phyloP scores from a whole-genome alignment of 768 basidiomycete genomes.

The Tulasnella sp. region DNA sequence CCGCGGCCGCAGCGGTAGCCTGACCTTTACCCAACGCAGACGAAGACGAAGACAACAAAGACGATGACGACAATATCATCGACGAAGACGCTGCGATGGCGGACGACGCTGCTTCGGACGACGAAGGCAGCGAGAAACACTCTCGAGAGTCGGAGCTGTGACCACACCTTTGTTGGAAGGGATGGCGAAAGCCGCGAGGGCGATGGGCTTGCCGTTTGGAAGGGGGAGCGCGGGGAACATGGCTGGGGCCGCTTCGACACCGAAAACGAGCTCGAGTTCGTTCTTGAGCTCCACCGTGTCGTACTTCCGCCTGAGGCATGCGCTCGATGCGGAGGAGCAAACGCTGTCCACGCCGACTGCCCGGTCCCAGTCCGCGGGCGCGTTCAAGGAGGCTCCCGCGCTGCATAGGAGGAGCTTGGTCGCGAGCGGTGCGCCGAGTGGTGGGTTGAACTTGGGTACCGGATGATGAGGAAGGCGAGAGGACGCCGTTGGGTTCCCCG shows the following conservation, averaged over 20 bases:
- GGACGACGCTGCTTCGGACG: not conserved
- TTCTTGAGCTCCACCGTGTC: not conserved
- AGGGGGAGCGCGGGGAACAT: not conserved
- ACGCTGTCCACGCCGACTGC: not conserved
- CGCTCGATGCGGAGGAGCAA: not conserved
- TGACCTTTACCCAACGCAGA: not conserved
- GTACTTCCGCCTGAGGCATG: not conserved
- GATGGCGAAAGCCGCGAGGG: not conserved
- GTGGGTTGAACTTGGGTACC: not conserved
- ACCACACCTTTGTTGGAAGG: not conserved
- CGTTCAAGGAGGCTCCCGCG: not conserved
- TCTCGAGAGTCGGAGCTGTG: not conserved
- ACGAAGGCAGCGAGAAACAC: not conserved
- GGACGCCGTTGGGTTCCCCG: too few species aligned
- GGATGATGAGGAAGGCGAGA: not conserved
- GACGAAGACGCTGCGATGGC: not conserved
- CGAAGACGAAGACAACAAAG: not conserved
- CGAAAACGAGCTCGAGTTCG: not conserved
- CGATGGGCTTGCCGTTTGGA: not conserved
- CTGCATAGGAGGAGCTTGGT: not conserved
- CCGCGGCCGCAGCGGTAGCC: not conserved
- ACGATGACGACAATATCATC: not conserved
- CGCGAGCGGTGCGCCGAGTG: not conserved
- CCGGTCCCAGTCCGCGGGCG: too few species aligned
- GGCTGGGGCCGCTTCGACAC: not conserved